Evolutionary conservation across 306 rosid species (phyloP), one percentile per base, ranked within the genome.

Genomic region (Ormosia semicastrata): DNA sequence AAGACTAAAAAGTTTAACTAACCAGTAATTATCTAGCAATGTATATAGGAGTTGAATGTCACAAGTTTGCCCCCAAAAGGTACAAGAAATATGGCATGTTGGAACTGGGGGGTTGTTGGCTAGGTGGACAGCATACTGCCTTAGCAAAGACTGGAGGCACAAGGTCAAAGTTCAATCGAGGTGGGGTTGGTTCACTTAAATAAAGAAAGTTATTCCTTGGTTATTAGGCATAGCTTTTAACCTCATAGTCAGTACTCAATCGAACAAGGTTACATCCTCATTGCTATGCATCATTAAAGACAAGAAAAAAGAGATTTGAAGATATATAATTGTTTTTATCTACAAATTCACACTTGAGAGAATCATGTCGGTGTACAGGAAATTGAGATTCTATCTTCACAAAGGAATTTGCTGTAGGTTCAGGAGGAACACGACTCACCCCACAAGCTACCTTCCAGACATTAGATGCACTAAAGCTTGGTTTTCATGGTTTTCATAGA

Each of bases 401-500:
- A 67, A 68, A 70, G 64, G 11, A 72, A 80, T 53, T 34, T 81
- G 66, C 18, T 65, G 14, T 29, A 80, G 58, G 33, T 59, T 46
- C 8, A 46, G 41, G 39, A 15, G 32, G 8, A 39, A 66, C n/a
- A 66, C 7, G 15, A 56, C 4, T 17, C 10, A 60, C 58, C 60
- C 71, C 47, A 52, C 10, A 12, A 34, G 65, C 85, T 83, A 92
- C 83, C 94, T 88, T 76, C 92, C 90, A 3, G 92, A 54, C 83
- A 85, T 76, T 65, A 90, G 82, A 81, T 89, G 87, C 53, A 81
- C 79, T 5, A 89, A 49, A 36, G 87, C 88, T 62, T 84, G 90
- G 40, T 80, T 90, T n/a, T n/a, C n/a, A n/a, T n/a, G n/a, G n/a
- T n/a, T n/a, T 74, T 86, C 92, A 65, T 92, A 85, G 66, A 90